These are phyloP conservation scores for Salix viminalis DNA, from an alignment of 345 rosid species.

Conservation along the genomic window DNA sequence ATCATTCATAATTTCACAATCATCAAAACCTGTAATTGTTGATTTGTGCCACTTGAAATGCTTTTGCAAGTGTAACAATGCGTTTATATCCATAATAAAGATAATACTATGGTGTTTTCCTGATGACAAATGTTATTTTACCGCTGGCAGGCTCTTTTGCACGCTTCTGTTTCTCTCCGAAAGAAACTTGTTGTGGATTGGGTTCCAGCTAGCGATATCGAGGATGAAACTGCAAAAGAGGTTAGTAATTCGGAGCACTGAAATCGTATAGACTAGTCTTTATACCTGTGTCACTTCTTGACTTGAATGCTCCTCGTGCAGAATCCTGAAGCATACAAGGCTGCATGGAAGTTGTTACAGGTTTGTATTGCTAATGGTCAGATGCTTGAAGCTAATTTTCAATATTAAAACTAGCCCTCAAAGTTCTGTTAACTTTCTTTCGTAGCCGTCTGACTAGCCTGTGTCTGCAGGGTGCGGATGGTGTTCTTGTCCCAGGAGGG, in stretches of 20 bases:
- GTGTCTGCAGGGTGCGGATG: constrained; percentile 66
- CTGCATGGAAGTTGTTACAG: constrained; percentile 85
- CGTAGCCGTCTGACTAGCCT: constrained; percentile 9
- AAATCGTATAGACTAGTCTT: neutral
- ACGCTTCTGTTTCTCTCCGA: constrained; percentile 80
- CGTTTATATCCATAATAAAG: neutral
- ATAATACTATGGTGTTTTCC: neutral
- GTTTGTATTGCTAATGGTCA: constrained; percentile 25
- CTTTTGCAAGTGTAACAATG: neutral
- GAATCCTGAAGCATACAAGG: constrained; percentile 79
- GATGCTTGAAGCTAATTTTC: neutral
- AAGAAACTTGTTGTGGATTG: constrained; percentile 78
- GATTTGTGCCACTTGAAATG: neutral
- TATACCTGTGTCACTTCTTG: neutral
- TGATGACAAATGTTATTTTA: neutral
- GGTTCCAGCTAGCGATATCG: constrained; percentile 97
- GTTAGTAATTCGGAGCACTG: constrained; percentile 24
- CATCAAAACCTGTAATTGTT: neutral
- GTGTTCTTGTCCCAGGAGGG: constrained; percentile 93
- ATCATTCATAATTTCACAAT: neutral
- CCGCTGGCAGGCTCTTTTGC: constrained; percentile 74
- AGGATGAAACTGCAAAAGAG: constrained; percentile 64
- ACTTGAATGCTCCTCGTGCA: constrained; percentile 25
- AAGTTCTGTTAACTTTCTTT: neutral
- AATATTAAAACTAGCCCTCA: neutral